phyloP scores from a whole-genome alignment of 345 rosid species.

The Punica granatum region DNA sequence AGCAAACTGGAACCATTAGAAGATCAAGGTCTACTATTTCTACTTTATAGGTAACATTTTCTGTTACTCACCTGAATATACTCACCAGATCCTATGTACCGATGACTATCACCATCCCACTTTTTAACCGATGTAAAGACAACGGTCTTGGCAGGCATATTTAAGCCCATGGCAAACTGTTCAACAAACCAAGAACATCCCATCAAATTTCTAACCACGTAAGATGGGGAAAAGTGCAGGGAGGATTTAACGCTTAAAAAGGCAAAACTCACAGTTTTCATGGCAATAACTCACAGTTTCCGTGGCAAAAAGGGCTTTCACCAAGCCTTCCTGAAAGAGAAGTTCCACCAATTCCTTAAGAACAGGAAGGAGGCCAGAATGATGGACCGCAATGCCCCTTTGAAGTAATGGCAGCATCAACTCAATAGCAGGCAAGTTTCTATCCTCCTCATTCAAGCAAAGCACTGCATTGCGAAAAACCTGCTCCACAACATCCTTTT shows the following conservation, averaged over 20 bases:
- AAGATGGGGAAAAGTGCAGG: neutral
- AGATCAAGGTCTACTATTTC: neutral
- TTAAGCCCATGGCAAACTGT: constrained; percentile 99
- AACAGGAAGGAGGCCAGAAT: constrained; percentile 98
- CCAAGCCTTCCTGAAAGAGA: constrained; percentile 99
- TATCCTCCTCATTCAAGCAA: constrained; percentile 93
- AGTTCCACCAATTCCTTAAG: constrained; percentile 97
- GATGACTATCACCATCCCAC: constrained; percentile 99
- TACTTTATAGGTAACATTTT: neutral
- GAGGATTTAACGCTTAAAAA: neutral
- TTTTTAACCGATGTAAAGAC: constrained; percentile 89
- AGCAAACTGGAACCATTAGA: neutral
- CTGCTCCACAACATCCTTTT: constrained; percentile 70
- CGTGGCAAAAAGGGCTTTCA: constrained; percentile 93
- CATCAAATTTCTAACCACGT: neutral
- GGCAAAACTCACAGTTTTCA: constrained; percentile 70
- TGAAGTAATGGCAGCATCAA: constrained; percentile 91
- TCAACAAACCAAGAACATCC: neutral
- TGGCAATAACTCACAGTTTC: constrained; percentile 95
- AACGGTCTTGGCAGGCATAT: constrained; percentile 99
- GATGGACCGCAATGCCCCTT: constrained; percentile 98
- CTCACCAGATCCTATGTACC: constrained; percentile 91
- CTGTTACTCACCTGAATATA: constrained; percentile 78
- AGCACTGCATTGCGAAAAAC: constrained; percentile 72
- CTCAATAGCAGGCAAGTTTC: constrained; percentile 91